phyloP scores from a whole-genome alignment of 495 filamentous ascomycete genomes.

The Trypethelium eluteriae region DNA sequence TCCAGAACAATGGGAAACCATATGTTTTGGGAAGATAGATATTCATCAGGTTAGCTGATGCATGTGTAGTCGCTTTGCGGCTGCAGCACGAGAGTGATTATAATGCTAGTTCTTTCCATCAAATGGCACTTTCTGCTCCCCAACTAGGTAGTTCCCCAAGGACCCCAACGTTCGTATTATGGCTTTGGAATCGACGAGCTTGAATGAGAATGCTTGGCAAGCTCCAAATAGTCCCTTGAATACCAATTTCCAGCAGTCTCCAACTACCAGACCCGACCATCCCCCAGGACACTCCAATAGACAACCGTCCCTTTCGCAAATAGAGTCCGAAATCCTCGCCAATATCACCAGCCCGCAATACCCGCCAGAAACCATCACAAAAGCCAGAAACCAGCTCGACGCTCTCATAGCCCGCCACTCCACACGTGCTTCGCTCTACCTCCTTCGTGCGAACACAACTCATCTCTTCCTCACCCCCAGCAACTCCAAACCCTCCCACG shows the following conservation, averaged over 20 bases:
- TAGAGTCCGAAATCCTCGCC: not conserved
- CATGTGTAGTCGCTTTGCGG: not conserved
- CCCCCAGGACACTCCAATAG: not conserved
- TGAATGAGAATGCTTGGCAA: not conserved
- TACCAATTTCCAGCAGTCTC: not conserved
- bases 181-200: not conserved
- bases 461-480: constrained; percentile 42
- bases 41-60: not conserved
- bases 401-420: constrained; percentile 51
- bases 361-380: not conserved
- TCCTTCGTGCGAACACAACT: constrained; percentile 66
- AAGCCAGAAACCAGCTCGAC: constrained; percentile 33
- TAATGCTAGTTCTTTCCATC: not conserved
- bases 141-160: too few relatives aligned
- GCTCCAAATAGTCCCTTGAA: not conserved
- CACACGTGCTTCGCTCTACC: constrained; percentile 61
- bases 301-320: not conserved
- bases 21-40: not conserved
- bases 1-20: not conserved
- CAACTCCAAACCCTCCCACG: constrained; percentile 24
- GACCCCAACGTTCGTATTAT: not conserved
- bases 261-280: not conserved
- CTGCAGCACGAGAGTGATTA: not conserved
- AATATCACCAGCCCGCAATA: not conserved
- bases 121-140: not conserved